Evolutionary conservation across 192 early-diverging fungal genomes (phyloP).

Genomic region (Phlyctochytrium arcticum): DNA sequence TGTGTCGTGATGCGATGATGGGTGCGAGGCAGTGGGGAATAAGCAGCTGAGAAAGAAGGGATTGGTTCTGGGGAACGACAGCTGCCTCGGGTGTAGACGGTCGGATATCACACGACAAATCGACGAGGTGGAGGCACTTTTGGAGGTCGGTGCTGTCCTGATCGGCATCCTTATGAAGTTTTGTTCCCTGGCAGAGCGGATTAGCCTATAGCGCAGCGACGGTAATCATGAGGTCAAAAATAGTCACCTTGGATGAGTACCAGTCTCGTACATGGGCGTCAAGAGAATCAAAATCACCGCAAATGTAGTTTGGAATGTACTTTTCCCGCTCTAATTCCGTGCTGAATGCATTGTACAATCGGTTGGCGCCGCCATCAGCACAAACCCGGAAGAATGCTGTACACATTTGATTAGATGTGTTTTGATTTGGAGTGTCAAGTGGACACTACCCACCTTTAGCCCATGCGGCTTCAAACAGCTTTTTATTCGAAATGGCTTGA

Average conservation of each 20-base stretch:
- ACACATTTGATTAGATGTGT: not conserved
- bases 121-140: conserved; percentile 69
- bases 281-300: conserved; percentile 86
- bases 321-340: conserved; percentile 34
- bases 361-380: conserved; percentile 89
- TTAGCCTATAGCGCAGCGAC: not conserved
- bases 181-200: conserved; percentile 45
- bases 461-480: conserved; percentile 26
- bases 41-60: not conserved
- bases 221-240: not conserved
- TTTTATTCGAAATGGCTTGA: conserved; percentile 49
- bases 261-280: conserved; percentile 52
- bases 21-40: conserved; percentile 2
- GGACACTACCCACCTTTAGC: not conserved
- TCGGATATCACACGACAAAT: conserved; percentile 1
- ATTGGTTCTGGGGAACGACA: not conserved
- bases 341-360: conserved; percentile 67
- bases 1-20: not conserved
- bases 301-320: conserved; percentile 74
- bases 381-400: conserved; percentile 61
- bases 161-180: conserved; percentile 36
- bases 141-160: conserved; percentile 82
- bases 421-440: not conserved
- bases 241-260: conserved; percentile 55
- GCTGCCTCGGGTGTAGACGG: not conserved